Evolutionary conservation across 2,329 filamentous ascomycete species (phyloP).

Genomic region (Stagonosporopsis chrysanthemi): DNA sequence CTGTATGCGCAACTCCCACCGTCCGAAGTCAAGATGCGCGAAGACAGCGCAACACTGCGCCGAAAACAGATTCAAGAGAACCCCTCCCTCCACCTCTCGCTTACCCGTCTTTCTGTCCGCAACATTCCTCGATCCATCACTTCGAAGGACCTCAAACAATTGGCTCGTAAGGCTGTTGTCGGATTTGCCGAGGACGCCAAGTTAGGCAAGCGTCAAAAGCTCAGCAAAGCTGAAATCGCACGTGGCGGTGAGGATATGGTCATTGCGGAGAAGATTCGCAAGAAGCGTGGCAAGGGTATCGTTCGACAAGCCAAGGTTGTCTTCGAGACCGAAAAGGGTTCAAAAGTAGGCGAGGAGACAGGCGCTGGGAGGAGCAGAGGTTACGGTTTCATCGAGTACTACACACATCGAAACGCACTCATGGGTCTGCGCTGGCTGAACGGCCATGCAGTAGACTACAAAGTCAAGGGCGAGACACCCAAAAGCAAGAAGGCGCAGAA

Average conservation of each 20-base stretch:
- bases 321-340: slow-evolving; percentile 85
- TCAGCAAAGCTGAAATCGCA: slow-evolving; percentile 88
- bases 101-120: slow-evolving; percentile 88
- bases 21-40: slow-evolving; percentile 84
- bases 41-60: slow-evolving; percentile 84
- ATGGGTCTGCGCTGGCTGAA: slow-evolving; percentile 97
- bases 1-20: slow-evolving; percentile 79
- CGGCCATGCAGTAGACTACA: slow-evolving; percentile 68
- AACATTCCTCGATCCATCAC: slow-evolving; percentile 86
- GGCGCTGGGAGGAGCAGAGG: slow-evolving; percentile 86
- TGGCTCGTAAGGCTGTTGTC: slow-evolving; percentile 91
- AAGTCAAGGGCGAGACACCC: slow-evolving; percentile 56
- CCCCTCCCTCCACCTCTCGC: slow-evolving; percentile 83
- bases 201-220: slow-evolving; percentile 72
- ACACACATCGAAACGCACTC: slow-evolving; percentile 88
- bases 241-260: slow-evolving; percentile 82
- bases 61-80: slow-evolving; percentile 92
- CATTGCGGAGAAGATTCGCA: slow-evolving; percentile 80
- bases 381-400: slow-evolving; percentile 98
- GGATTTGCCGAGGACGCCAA: slow-evolving; percentile 93
- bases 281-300: slow-evolving; percentile 82
- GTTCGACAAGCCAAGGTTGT: slow-evolving; percentile 95
- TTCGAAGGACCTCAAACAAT: slow-evolving; percentile 87
- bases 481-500: slow-evolving; percentile 50
- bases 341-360: slow-evolving; percentile 78